A percentile compares a stretch with the other conserved stretches of the same genome.
Conservation (phyloP, 176 grass and related monocot genomes). For the Zizania latifolia region DNA sequence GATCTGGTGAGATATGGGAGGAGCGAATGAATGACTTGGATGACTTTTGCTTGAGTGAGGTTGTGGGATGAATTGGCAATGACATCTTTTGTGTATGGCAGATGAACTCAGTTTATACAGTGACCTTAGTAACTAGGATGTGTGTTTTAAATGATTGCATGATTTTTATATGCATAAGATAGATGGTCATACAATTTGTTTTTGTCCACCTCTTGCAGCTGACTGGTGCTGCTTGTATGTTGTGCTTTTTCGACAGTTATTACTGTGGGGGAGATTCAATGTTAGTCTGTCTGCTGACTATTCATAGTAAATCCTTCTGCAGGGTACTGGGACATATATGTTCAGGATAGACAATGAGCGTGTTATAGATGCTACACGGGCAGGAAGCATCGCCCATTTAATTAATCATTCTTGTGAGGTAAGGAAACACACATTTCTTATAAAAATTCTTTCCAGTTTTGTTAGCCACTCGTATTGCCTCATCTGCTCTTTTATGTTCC, state of each 20-base stretch:
- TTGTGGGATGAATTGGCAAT: not conserved
- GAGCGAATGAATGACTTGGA: not conserved
- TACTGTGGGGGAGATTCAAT: not conserved
- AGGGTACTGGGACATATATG: constrained; percentile 99
- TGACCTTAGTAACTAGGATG: not conserved
- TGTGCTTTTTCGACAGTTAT: not conserved
- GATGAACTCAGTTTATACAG: not conserved
- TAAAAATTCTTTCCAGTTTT: constrained; percentile 7
- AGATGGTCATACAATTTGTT: not conserved
- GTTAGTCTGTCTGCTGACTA: constrained; percentile 2
- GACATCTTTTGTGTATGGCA: not conserved
- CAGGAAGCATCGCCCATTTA: constrained; percentile 95
- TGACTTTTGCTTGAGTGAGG: not conserved
- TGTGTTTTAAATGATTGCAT: not conserved
- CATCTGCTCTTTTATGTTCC: constrained; percentile 5
- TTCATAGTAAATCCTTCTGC: constrained; percentile 25
- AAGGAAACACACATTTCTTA: constrained; percentile 28
- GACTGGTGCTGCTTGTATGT: not conserved
- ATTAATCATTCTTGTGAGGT: constrained; percentile 99
- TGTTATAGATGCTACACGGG: constrained; percentile 88
- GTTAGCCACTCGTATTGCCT: not conserved
- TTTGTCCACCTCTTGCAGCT: not conserved
- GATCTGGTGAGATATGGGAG: not conserved
- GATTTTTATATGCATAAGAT: not conserved
- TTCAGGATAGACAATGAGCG: constrained; percentile 97